These are phyloP conservation scores for Fusarium xylarioides DNA, from an alignment of 2,329 filamentous ascomycete genomes.

Conservation along the genomic window DNA sequence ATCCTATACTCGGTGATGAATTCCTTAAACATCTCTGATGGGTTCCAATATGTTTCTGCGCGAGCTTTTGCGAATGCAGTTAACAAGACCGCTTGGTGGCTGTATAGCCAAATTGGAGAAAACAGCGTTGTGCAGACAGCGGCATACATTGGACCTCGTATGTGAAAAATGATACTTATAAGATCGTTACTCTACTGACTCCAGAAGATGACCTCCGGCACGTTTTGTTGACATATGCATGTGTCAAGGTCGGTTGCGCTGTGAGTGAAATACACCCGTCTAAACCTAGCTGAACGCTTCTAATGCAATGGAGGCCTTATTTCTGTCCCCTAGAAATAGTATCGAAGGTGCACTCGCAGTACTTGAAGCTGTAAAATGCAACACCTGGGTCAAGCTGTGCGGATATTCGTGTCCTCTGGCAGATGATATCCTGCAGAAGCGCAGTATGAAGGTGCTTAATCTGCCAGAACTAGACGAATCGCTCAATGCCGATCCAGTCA, in stretches of 20 bases:
- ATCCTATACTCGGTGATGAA: neutral
- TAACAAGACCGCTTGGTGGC: neutral
- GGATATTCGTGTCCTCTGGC: neutral
- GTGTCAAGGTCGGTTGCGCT: neutral
- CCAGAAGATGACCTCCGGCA: neutral
- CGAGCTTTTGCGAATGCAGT: neutral
- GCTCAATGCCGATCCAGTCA: neutral
- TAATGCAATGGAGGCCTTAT: neutral
- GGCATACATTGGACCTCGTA: neutral
- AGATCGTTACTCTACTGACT: neutral
- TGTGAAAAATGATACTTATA: neutral
- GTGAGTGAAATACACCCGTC: neutral
- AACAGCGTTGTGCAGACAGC: neutral
- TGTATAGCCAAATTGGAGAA: neutral
- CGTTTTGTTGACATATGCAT: neutral
- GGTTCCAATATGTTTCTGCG: neutral
- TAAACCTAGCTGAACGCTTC: neutral
- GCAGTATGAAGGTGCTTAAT: neutral
- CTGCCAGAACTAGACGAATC: neutral
- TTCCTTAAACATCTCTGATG: neutral
- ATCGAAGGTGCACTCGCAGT: neutral
- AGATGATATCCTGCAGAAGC: neutral
- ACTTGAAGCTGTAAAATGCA: neutral
- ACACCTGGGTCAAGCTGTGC: neutral
- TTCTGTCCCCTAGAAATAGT: neutral